Evolutionary conservation across 2,329 filamentous ascomycete genomes (phyloP).

Genomic region (Aspergillus neoniger): DNA sequence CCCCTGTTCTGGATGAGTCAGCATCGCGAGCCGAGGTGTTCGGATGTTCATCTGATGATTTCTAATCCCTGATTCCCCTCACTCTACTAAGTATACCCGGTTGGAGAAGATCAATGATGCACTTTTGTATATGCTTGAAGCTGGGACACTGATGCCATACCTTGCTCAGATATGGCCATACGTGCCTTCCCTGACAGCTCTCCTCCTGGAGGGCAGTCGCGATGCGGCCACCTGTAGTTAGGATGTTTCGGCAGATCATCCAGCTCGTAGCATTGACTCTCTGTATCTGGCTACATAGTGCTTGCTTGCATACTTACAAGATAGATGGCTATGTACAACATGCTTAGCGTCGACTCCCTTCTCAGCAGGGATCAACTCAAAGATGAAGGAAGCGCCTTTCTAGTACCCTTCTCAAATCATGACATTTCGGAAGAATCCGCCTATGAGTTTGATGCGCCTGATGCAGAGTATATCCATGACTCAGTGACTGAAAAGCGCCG

Average conservation of each 20-base stretch:
- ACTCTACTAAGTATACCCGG: not conserved
- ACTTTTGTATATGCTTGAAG: no score
- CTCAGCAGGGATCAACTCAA: not conserved
- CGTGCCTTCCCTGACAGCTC: not conserved
- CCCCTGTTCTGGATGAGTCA: constrained; percentile 6
- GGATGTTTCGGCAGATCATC: not conserved
- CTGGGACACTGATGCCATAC: not conserved
- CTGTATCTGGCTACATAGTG: not conserved
- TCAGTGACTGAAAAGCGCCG: constrained; percentile 30
- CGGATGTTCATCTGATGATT: constrained; percentile 9
- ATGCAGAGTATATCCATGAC: constrained; percentile 20
- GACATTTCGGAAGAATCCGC: not conserved
- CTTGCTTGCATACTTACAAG: not conserved
- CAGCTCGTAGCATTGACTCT: not conserved
- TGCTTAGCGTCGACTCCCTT: not conserved
- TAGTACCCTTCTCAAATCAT: not conserved
- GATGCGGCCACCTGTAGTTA: not conserved
- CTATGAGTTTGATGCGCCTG: constrained; percentile 1
- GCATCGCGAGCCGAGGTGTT: constrained; percentile 12
- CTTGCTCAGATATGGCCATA: not conserved
- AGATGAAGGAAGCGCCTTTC: not conserved
- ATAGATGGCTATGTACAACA: not conserved
- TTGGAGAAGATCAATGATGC: no score
- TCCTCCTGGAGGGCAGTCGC: not conserved
- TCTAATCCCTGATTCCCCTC: not conserved